A percentile compares a stretch with the other conserved stretches of the same genome.
Evolutionary conservation across 768 basidiomycete genomes (phyloP).

Genomic region (Leccinum pellstonianum): DNA sequence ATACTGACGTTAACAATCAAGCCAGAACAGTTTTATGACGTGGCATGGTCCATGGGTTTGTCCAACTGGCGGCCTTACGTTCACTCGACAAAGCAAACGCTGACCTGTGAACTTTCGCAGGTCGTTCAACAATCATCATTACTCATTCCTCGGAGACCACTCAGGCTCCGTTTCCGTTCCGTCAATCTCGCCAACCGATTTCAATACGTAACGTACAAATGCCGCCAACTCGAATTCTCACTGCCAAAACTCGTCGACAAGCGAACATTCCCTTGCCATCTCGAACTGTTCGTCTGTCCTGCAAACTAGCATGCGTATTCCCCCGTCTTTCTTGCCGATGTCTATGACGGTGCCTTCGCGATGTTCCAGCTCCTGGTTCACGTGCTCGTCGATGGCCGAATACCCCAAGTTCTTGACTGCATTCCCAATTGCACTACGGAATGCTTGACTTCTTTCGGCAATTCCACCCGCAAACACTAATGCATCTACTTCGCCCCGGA

Average conservation of each 20-base stretch:
- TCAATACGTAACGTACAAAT: not conserved
- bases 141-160: not conserved
- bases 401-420: slow-evolving; percentile 60
- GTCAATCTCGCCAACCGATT: not conserved
- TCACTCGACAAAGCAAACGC: not conserved
- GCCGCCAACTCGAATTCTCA: slow-evolving; percentile 6
- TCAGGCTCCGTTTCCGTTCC: not conserved
- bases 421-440: slow-evolving; percentile 58
- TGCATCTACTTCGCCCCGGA: slow-evolving; percentile 67
- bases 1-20: not conserved
- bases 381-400: slow-evolving; percentile 43
- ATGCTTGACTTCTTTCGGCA: slow-evolving; percentile 67
- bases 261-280: slow-evolving; percentile 44
- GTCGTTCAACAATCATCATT: not conserved
- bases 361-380: slow-evolving; percentile 42
- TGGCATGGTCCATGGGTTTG: not conserved
- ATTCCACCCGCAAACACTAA: slow-evolving; percentile 88
- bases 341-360: slow-evolving; percentile 45
- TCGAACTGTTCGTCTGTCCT: slow-evolving; percentile 64
- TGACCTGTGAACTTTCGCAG: not conserved
- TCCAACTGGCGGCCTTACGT: not conserved
- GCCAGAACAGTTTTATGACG: not conserved
- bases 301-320: slow-evolving; percentile 53
- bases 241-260: slow-evolving; percentile 17
- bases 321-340: slow-evolving; percentile 35